A percentile compares a stretch with the other conserved stretches of the same genome.
phyloP scores from a whole-genome alignment of 2,329 filamentous ascomycete species.

The Clonostachys rhizophaga region DNA sequence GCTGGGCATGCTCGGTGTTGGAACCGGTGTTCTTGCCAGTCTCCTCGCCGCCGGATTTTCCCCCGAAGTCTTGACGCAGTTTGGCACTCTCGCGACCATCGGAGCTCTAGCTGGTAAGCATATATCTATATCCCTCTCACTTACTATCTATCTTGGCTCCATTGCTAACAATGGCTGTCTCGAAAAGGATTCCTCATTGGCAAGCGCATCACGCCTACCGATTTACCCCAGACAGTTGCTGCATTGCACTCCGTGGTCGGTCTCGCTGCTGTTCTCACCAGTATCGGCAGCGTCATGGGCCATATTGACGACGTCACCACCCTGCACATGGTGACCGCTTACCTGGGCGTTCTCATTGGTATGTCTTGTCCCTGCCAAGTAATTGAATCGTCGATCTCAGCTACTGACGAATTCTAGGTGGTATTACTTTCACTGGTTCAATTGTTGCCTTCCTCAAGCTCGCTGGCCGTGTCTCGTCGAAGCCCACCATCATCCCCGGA shows the following conservation, averaged over 20 bases:
- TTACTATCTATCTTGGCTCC: conserved; percentile 3
- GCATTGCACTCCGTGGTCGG: conserved; percentile 88
- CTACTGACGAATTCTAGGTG: conserved; percentile 33
- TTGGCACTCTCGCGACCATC: conserved; percentile 67
- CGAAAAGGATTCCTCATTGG: conserved; percentile 65
- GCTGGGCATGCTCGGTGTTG: conserved; percentile 81
- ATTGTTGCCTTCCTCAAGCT: conserved; percentile 89
- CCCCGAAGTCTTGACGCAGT: conserved; percentile 73
- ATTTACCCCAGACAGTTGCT: conserved; percentile 84
- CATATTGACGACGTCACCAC: conserved; percentile 67
- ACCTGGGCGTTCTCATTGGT: conserved; percentile 80
- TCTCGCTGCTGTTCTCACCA: conserved; percentile 82
- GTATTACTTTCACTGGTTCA: conserved; percentile 87
- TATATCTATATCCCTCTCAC: not conserved
- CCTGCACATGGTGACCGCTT: conserved; percentile 80
- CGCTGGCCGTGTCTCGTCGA: conserved; percentile 75
- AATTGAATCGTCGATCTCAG: not conserved
- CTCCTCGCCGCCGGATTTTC: conserved; percentile 77
- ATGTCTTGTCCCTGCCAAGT: conserved; percentile 5
- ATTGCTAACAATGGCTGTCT: not conserved
- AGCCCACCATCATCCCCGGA: conserved; percentile 67
- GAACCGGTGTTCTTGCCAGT: conserved; percentile 77
- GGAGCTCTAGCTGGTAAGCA: conserved; percentile 58
- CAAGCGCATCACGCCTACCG: conserved; percentile 81
- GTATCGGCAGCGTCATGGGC: conserved; percentile 79